Conservation (phyloP, 1,139 yeast genomes). For the Geotrichum carabidarum region DNA sequence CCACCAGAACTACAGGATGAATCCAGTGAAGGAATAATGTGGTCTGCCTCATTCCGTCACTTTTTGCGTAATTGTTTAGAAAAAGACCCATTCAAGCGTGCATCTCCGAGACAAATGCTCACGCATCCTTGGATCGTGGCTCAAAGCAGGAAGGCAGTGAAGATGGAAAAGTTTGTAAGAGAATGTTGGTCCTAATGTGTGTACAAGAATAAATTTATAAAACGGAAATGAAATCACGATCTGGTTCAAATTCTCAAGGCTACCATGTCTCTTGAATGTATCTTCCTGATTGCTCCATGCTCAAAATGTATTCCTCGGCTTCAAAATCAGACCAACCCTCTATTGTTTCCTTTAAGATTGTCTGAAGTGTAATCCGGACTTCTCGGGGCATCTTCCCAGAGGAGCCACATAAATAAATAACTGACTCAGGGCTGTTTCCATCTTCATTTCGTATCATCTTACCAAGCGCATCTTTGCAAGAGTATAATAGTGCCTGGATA, state of each 20-base stretch:
- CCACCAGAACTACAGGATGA: slow-evolving; percentile 76
- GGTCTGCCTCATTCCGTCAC: slow-evolving; percentile 81
- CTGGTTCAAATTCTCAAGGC: background rate
- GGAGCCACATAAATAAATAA: slow-evolving; percentile 80
- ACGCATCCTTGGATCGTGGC: slow-evolving; percentile 87
- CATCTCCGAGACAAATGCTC: slow-evolving; percentile 89
- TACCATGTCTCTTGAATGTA: slow-evolving; percentile 93
- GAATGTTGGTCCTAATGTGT: slow-evolving; percentile 58
- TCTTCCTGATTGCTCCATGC: slow-evolving; percentile 61
- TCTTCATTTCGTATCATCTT: slow-evolving; percentile 45
- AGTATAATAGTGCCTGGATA: slow-evolving; percentile 66
- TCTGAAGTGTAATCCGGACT: slow-evolving; percentile 70
- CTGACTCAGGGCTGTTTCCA: slow-evolving; percentile 39
- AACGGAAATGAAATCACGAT: background rate
- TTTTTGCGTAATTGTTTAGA: slow-evolving; percentile 76
- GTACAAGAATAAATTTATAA: background rate
- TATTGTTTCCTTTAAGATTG: slow-evolving; percentile 46
- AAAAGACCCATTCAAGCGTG: slow-evolving; percentile 73
- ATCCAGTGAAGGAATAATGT: slow-evolving; percentile 65
- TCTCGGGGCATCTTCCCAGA: slow-evolving; percentile 94
- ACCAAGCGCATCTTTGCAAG: slow-evolving; percentile 43
- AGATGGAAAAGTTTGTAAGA: slow-evolving; percentile 80
- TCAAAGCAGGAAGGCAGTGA: slow-evolving; percentile 62
- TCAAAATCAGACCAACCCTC: slow-evolving; percentile 41
- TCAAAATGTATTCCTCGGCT: slow-evolving; percentile 49